Percentiles rank a stretch among this genome's conserved stretches.
phyloP scores from a whole-genome alignment of 345 rosid genomes.

The Ceriops decandra region DNA sequence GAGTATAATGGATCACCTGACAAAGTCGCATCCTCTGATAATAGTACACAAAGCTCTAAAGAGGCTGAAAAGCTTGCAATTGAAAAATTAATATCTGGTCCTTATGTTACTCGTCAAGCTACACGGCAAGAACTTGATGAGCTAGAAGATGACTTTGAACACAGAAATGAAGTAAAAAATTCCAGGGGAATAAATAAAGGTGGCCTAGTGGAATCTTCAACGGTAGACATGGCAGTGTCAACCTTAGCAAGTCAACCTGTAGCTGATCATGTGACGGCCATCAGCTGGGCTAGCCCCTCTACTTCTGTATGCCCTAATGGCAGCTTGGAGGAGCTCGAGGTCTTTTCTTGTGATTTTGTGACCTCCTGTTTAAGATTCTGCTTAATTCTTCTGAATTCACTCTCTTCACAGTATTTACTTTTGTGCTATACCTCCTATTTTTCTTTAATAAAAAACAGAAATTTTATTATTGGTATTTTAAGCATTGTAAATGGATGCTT shows the following conservation, averaged over 20 bases:
- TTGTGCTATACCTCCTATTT: not conserved
- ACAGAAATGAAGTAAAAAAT: slow-evolving; percentile 38
- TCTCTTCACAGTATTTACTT: not conserved
- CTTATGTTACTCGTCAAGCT: slow-evolving; percentile 49
- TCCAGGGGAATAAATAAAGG: slow-evolving; percentile 15
- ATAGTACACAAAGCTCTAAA: slow-evolving; percentile 36
- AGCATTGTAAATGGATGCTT: not conserved
- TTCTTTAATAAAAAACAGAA: not conserved
- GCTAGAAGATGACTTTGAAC: slow-evolving; percentile 62
- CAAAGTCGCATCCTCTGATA: slow-evolving; percentile 22
- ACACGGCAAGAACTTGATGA: slow-evolving; percentile 62
- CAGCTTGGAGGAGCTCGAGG: slow-evolving; percentile 89
- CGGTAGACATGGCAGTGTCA: slow-evolving; percentile 16
- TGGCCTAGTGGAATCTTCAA: slow-evolving; percentile 24
- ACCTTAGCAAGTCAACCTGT: not conserved
- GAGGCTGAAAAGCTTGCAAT: slow-evolving; percentile 64
- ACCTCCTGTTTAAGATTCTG: not conserved
- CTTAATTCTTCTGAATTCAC: not conserved
- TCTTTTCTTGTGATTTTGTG: slow-evolving; percentile 24
- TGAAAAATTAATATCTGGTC: slow-evolving; percentile 54
- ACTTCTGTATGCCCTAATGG: slow-evolving; percentile 29
- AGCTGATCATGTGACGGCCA: slow-evolving; percentile 24
- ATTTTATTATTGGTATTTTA: not conserved
- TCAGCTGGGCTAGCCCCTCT: slow-evolving; percentile 35
- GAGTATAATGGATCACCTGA: slow-evolving; percentile 19